Conservation (phyloP, 495 filamentous ascomycete genomes). For the Pseudevernia furfuracea region DNA sequence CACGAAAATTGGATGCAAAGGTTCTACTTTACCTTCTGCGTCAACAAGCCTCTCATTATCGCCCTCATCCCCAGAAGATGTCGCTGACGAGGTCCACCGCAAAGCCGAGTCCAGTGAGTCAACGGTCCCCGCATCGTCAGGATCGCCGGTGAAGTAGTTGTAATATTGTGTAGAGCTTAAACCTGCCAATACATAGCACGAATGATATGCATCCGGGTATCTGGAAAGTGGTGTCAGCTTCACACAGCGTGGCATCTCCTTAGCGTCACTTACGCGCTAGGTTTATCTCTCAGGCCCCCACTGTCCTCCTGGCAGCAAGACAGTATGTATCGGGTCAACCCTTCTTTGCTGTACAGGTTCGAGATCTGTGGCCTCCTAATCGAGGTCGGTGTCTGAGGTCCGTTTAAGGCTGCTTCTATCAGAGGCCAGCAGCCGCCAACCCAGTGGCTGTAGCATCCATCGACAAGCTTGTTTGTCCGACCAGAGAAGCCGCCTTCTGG, state of each 20-base stretch:
- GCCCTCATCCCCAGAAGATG: conserved; percentile 40
- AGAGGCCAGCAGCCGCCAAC: conserved; percentile 90
- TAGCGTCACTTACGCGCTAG: conserved; percentile 61
- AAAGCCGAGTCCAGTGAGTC: conserved; percentile 48
- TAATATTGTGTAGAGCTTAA: conserved; percentile 73
- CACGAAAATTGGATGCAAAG: conserved; percentile 76
- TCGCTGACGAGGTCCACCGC: conserved; percentile 53
- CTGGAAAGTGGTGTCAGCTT: conserved; percentile 36
- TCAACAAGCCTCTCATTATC: conserved; percentile 38
- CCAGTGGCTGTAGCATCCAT: conserved; percentile 98
- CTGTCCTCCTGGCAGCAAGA: conserved; percentile 71
- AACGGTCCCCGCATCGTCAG: conserved; percentile 27
- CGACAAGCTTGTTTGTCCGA: conserved; percentile 95
- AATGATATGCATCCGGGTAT: conserved; percentile 79
- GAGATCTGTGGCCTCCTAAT: conserved; percentile 22
- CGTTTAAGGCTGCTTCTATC: conserved; percentile 68
- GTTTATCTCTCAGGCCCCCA: conserved; percentile 90
- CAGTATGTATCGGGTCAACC: conserved; percentile 79
- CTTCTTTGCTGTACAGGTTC: conserved; percentile 73
- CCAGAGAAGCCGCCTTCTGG: conserved; percentile 90
- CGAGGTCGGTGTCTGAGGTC: conserved; percentile 30
- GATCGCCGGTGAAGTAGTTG: conserved; percentile 52
- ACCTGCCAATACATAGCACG: conserved; percentile 81
- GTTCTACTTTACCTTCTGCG: conserved; percentile 40
- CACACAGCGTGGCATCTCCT: not conserved